Conservation (phyloP, 257 asterid genomes). For the Dorcoceras hygrometricum region DNA sequence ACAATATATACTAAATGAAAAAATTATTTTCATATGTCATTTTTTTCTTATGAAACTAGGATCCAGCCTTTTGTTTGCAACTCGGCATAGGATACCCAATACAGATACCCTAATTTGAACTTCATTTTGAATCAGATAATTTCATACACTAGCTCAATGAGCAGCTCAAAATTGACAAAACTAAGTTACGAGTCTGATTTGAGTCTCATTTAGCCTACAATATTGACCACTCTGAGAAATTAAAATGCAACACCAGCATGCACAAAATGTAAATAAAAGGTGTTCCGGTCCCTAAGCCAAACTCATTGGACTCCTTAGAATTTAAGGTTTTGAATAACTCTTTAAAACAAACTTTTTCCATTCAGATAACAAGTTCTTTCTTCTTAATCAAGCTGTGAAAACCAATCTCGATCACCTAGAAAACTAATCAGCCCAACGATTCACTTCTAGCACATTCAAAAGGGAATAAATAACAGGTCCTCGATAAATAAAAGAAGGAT, state of each 20-base stretch:
- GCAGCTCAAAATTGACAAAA: background rate
- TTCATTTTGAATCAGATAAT: background rate
- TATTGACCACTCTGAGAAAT: background rate
- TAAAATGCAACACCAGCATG: slow-evolving; percentile 1
- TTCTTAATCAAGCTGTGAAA: background rate
- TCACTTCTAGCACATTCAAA: background rate
- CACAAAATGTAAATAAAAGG: too few relatives aligned
- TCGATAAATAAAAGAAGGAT: background rate
- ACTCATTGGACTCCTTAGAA: slow-evolving; percentile 4
- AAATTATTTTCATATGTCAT: background rate
- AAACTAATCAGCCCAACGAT: background rate
- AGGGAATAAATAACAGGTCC: background rate
- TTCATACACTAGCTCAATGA: background rate
- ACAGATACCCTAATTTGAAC: background rate
- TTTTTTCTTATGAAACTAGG: background rate
- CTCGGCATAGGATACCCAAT: background rate
- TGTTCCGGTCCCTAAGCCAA: background rate
- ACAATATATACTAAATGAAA: background rate
- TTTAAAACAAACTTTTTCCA: background rate
- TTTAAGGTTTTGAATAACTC: background rate
- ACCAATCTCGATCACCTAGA: background rate
- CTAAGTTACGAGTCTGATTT: background rate
- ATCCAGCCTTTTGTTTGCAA: background rate
- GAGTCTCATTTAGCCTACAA: background rate
- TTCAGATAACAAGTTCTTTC: background rate